Conservation (phyloP, 2,329 filamentous ascomycete species). For the Ophiostoma angusticollis region DNA sequence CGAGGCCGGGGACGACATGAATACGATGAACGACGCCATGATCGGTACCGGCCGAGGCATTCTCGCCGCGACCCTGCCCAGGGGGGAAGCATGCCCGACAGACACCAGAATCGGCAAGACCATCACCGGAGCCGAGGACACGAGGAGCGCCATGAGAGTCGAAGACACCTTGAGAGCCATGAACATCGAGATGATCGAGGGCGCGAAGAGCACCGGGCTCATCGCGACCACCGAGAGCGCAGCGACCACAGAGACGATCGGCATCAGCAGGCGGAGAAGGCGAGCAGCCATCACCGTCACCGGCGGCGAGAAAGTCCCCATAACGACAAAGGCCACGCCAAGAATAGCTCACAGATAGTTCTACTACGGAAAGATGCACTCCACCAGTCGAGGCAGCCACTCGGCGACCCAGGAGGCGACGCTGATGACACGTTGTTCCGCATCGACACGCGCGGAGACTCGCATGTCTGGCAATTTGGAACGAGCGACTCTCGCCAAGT, state of each 20-base stretch:
- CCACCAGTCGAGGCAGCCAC: not conserved
- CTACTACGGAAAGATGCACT: not conserved
- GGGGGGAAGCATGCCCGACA: not conserved
- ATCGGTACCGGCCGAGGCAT: not conserved
- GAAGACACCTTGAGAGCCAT: not conserved
- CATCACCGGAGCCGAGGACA: not conserved
- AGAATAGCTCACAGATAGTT: constrained; percentile 2
- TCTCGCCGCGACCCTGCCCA: not conserved
- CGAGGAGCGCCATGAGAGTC: not conserved
- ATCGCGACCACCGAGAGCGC: not conserved
- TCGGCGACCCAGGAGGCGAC: constrained; percentile 1
- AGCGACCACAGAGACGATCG: not conserved
- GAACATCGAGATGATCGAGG: not conserved
- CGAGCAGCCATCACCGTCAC: too few relatives aligned
- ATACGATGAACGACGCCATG: not conserved
- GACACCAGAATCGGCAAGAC: not conserved
- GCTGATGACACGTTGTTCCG: constrained; percentile 32
- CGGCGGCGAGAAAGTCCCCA: constrained; percentile 2
- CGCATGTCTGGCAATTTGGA: constrained; percentile 62
- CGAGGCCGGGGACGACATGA: too few relatives aligned
- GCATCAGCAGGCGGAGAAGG: too few relatives aligned
- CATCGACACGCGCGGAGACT: constrained; percentile 65
- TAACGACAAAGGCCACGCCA: not conserved
- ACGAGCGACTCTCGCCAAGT: constrained; percentile 58
- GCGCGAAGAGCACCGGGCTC: not conserved